Evolutionary conservation across 345 rosid species (phyloP).

Genomic region (Populus nigra): DNA sequence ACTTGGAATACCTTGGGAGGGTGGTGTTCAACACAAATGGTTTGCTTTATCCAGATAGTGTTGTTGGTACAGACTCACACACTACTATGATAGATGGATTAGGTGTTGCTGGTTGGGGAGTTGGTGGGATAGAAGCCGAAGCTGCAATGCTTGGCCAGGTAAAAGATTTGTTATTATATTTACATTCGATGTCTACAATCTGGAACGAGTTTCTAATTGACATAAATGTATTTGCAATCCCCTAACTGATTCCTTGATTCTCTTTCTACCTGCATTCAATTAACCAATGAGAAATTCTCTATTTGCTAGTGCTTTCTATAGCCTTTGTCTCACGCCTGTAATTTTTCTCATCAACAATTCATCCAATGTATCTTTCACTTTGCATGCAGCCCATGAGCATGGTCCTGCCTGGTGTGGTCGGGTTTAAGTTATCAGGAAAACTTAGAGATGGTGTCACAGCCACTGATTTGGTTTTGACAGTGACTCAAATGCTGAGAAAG

Average conservation of each 20-base stretch:
- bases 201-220: neutral
- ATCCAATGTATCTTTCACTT: slow-evolving; percentile 3
- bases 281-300: neutral
- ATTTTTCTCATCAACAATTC: neutral
- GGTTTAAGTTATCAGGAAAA: slow-evolving; percentile 75
- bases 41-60: slow-evolving; percentile 85
- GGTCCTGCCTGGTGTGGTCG: slow-evolving; percentile 98
- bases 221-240: neutral
- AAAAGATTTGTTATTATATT: slow-evolving; percentile 11
- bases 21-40: slow-evolving; percentile 83
- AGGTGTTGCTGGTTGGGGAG: slow-evolving; percentile 99
- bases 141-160: slow-evolving; percentile 99
- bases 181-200: neutral
- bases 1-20: slow-evolving; percentile 86
- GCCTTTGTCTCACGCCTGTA: neutral
- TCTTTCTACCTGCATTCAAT: neutral
- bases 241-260: neutral
- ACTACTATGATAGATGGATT: slow-evolving; percentile 96
- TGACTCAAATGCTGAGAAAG: slow-evolving; percentile 89
- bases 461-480: slow-evolving; percentile 91
- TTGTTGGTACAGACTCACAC: slow-evolving; percentile 94
- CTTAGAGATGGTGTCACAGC: slow-evolving; percentile 86
- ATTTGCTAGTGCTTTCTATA: neutral
- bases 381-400: slow-evolving; percentile 91
- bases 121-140: slow-evolving; percentile 96